A percentile compares a stretch with the other conserved stretches of the same genome.
phyloP scores from a whole-genome alignment of 805 yeast species.

The Wickerhamomyces bisporus region DNA sequence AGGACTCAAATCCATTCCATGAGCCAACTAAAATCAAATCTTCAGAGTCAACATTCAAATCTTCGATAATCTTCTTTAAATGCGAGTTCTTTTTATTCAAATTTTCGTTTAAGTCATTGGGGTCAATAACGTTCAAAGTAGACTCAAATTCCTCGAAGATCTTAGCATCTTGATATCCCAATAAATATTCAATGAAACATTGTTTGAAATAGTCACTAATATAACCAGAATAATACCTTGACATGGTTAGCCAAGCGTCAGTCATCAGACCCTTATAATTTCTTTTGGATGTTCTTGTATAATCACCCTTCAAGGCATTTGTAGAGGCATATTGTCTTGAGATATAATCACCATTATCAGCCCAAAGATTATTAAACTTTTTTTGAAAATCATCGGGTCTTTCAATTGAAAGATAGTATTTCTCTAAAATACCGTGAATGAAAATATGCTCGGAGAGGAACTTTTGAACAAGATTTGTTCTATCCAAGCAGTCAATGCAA shows the following conservation, averaged over 20 bases:
- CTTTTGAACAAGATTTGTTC: constrained; percentile 52
- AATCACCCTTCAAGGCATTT: constrained; percentile 47
- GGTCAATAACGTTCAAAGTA: constrained; percentile 24
- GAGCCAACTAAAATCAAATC: constrained; percentile 22
- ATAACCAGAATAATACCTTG: constrained; percentile 38
- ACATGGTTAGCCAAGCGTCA: constrained; percentile 38
- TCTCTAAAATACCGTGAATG: constrained; percentile 22
- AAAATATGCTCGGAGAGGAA: constrained; percentile 27
- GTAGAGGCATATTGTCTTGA: constrained; percentile 60
- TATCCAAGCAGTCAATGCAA: constrained; percentile 60
- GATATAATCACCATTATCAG: constrained; percentile 64
- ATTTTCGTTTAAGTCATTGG: constrained; percentile 17
- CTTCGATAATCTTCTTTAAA: constrained; percentile 13
- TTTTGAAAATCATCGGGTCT: constrained; percentile 14
- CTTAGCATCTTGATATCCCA: constrained; percentile 31
- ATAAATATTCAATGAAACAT: constrained; percentile 36
- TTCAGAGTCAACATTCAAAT: constrained; percentile 13
- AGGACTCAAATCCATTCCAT: constrained; percentile 22
- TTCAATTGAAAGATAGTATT: constrained; percentile 7
- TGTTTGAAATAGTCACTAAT: constrained; percentile 41
- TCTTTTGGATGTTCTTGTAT: constrained; percentile 37
- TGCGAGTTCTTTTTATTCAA: constrained; percentile 25
- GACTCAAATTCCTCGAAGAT: constrained; percentile 39
- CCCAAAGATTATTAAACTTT: constrained; percentile 43
- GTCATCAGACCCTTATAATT: constrained; percentile 36